Evolutionary conservation across 805 yeast genomes (phyloP).

Genomic region (Metschnikowia peoriensis): DNA sequence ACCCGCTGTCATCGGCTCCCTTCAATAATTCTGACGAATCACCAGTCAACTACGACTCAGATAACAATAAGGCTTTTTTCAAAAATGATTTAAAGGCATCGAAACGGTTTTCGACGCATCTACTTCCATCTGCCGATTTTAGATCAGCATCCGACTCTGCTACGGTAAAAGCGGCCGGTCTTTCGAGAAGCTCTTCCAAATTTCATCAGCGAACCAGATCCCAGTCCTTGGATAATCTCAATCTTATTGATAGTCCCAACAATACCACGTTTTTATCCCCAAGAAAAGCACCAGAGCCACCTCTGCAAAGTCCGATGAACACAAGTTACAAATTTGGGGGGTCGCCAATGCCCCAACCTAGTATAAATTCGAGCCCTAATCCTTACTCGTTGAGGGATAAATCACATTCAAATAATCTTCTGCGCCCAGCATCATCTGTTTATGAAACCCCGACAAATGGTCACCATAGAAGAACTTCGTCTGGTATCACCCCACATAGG

Average conservation of each 20-base stretch:
- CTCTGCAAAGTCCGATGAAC: slow-evolving; percentile 36
- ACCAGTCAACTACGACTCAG: background rate
- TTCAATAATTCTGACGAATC: slow-evolving; percentile 23
- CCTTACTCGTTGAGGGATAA: slow-evolving; percentile 25
- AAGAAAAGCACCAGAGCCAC: slow-evolving; percentile 73
- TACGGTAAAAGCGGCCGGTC: background rate
- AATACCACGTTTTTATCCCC: slow-evolving; percentile 53
- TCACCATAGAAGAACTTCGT: slow-evolving; percentile 31
- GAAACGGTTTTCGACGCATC: slow-evolving; percentile 18
- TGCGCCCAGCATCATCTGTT: slow-evolving; percentile 50
- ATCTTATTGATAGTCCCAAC: slow-evolving; percentile 10
- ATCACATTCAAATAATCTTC: slow-evolving; percentile 14
- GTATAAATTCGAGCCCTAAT: slow-evolving; percentile 6
- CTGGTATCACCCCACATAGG: slow-evolving; percentile 41
- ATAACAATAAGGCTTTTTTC: background rate
- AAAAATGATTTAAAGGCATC: slow-evolving; percentile 5
- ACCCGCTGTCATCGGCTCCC: slow-evolving; percentile 3
- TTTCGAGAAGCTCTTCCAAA: slow-evolving; percentile 1
- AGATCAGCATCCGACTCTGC: background rate
- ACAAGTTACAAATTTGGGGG: slow-evolving; percentile 34
- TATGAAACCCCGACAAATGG: slow-evolving; percentile 42
- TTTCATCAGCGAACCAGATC: slow-evolving; percentile 49
- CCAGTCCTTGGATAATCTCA: slow-evolving; percentile 47
- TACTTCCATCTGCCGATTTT: slow-evolving; percentile 44
- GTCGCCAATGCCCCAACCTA: slow-evolving; percentile 11